Percentiles rank a stretch among this genome's conserved stretches.
phyloP scores from a whole-genome alignment of 352 stramenopile genomes.

The Phytophthora lateralis region DNA sequence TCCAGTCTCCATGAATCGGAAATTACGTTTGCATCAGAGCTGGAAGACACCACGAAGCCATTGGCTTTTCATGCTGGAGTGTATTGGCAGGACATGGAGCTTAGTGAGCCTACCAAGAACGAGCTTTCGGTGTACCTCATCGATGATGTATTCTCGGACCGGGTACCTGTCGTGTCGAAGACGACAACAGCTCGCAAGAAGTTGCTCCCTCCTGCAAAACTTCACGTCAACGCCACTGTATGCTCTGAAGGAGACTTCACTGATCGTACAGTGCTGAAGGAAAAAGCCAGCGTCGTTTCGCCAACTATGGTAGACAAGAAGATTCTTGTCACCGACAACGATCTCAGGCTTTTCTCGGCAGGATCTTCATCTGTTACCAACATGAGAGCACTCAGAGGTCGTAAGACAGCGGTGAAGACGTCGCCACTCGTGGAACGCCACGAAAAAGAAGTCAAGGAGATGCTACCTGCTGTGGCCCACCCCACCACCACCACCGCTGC shows the following conservation, averaged over 20 bases:
- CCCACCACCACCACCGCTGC: background rate
- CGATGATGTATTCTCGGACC: conserved; percentile 24
- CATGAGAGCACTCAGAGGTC: conserved; percentile 19
- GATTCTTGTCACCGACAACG: conserved; percentile 51
- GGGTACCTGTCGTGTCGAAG: background rate
- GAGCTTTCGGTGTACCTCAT: conserved; percentile 21
- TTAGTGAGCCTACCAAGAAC: conserved; percentile 11
- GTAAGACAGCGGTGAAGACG: conserved; percentile 5
- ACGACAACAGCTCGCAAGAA: background rate
- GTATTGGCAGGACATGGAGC: conserved; percentile 27
- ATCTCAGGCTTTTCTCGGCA: conserved; percentile 41
- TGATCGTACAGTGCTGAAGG: conserved; percentile 11
- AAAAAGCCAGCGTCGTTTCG: conserved; percentile 32
- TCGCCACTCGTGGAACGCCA: conserved; percentile 14
- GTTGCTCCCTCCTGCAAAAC: conserved; percentile 2
- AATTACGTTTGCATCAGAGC: conserved; percentile 6
- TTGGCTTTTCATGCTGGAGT: conserved; percentile 10
- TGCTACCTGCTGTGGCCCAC: background rate
- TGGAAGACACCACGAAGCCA: conserved; percentile 15
- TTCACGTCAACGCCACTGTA: conserved; percentile 19
- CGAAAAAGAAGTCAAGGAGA: conserved; percentile 11
- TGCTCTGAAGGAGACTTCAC: conserved; percentile 2
- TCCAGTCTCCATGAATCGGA: conserved; percentile 20
- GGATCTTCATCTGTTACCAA: conserved; percentile 15
- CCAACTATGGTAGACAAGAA: conserved; percentile 50